phyloP scores from a whole-genome alignment of 139 green algal genomes.

The Coelastrella sp. region DNA sequence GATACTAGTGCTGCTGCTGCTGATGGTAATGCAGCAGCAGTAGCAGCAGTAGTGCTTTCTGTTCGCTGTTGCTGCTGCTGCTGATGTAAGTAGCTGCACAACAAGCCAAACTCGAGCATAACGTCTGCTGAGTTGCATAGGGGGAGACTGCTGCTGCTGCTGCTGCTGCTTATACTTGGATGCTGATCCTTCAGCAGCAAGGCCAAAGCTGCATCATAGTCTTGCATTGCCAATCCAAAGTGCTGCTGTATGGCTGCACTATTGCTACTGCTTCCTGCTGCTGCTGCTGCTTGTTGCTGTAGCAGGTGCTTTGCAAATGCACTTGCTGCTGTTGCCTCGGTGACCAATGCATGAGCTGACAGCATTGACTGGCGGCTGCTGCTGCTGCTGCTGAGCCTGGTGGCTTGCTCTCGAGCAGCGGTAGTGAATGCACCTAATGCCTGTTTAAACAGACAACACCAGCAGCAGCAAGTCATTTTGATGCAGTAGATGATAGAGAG shows the following conservation, averaged over 20 bases:
- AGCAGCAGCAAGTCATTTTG: neutral
- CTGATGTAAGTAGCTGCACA: constrained; percentile 40
- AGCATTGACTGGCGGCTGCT: neutral
- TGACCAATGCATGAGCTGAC: neutral
- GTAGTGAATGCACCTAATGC: neutral
- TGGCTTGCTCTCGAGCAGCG: neutral
- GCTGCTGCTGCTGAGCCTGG: neutral
- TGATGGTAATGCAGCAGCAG: neutral
- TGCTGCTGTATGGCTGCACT: neutral
- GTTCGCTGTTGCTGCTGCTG: constrained; percentile 22
- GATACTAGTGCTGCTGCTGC: neutral
- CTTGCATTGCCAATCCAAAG: constrained; percentile 13
- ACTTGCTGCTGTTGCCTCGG: neutral
- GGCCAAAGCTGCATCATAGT: neutral
- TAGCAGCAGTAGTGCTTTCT: neutral
- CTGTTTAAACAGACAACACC: neutral
- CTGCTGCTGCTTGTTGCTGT: neutral
- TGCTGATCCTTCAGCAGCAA: neutral
- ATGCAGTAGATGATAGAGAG: neutral
- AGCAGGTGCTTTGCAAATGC: constrained; percentile 3
- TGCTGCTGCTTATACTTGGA: neutral
- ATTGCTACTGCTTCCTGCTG: neutral
- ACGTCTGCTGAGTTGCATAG: neutral
- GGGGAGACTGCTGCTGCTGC: constrained; percentile 13
- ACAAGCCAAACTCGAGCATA: constrained; percentile 21